Evolutionary conservation across 108 stramenopile species (phyloP).

Genomic region (Conticribra guillardii): DNA sequence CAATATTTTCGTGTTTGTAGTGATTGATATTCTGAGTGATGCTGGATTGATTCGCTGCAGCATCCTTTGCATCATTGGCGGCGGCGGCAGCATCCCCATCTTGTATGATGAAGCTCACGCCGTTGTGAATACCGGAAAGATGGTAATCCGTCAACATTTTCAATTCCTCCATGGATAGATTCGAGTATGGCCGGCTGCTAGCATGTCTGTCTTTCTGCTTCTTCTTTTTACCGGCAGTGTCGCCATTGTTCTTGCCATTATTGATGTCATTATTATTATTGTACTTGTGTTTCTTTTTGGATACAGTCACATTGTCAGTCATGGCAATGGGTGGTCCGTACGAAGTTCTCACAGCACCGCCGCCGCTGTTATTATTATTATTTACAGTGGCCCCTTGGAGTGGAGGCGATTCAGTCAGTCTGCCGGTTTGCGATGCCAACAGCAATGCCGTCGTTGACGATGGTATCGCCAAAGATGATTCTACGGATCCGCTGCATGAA

Average conservation of each 20-base stretch:
- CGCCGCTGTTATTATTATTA: background rate
- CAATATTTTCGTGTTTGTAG: conserved; percentile 1
- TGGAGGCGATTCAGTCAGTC: too few relatives aligned
- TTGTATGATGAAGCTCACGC: too few relatives aligned
- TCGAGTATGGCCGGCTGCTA: conserved; percentile 1
- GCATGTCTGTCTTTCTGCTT: background rate
- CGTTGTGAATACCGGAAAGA: background rate
- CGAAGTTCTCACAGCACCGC: background rate
- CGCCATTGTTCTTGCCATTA: background rate
- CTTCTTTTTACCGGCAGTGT: background rate
- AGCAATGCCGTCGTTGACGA: too few relatives aligned
- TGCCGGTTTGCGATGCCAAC: too few relatives aligned
- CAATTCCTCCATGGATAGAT: conserved; percentile 17
- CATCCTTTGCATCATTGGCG: background rate
- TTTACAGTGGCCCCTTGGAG: too few relatives aligned
- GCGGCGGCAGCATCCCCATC: background rate
- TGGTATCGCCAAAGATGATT: too few relatives aligned
- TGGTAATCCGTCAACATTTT: conserved; percentile 18
- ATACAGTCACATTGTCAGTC: background rate
- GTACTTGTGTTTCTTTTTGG: background rate
- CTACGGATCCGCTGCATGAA: too few relatives aligned
- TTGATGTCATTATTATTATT: background rate
- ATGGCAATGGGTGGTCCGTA: background rate
- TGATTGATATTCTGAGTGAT: background rate
- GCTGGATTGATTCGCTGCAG: background rate